A percentile compares a stretch with the other conserved stretches of the same genome.
Conservation (phyloP, 345 rosid genomes). For the Turritis glabra region DNA sequence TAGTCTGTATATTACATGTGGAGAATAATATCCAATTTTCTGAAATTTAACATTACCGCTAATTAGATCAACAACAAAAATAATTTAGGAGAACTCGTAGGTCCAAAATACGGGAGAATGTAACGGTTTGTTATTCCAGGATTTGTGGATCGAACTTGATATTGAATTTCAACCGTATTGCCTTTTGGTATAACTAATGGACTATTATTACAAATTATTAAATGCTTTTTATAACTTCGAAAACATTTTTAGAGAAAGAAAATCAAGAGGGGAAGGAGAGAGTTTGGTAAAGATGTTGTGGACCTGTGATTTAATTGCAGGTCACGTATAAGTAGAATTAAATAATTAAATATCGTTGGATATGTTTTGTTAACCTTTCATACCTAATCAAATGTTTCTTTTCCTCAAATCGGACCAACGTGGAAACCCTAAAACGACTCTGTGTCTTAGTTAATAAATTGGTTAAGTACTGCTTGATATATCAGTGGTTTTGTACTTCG, state of each 20-base stretch:
- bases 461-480: constrained; percentile 10
- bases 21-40: background rate
- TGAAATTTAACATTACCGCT: too few relatives aligned
- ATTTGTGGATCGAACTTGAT: constrained; percentile 16
- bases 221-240: background rate
- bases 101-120: constrained; percentile 1
- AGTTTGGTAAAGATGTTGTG: constrained; percentile 38
- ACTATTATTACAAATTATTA: constrained; percentile 4
- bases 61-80: background rate
- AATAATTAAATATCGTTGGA: constrained; percentile 10
- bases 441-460: constrained; percentile 18
- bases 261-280: constrained; percentile 15
- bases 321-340: constrained; percentile 18
- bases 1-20: background rate
- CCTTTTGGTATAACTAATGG: constrained; percentile 16
- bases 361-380: constrained; percentile 37
- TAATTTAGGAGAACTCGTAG: background rate
- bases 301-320: constrained; percentile 38
- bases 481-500: constrained; percentile 6
- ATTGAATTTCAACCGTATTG: constrained; percentile 2
- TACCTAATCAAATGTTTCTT: constrained; percentile 37
- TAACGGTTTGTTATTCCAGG: constrained; percentile 11
- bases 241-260: background rate
- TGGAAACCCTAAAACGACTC: constrained; percentile 29
- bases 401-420: constrained; percentile 33